These are phyloP conservation scores for Podospora bellae-mahoneyi DNA, from an alignment of 495 filamentous ascomycete species.

Conservation along the genomic window DNA sequence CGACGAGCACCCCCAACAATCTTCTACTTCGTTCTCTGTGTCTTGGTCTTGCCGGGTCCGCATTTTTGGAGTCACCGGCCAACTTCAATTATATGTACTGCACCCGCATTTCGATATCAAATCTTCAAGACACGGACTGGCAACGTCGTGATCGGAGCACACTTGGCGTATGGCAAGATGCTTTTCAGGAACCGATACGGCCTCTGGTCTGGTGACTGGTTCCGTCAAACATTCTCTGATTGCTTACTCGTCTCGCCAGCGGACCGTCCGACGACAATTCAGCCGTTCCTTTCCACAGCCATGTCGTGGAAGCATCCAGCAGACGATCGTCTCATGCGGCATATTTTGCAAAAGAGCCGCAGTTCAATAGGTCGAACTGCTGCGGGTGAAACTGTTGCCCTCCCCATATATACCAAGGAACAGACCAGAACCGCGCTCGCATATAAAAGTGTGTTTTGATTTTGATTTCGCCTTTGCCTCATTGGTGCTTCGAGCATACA, in stretches of 20 bases:
- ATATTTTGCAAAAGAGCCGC: constrained; percentile 12
- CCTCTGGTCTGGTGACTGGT: not conserved
- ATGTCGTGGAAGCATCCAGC: constrained; percentile 14
- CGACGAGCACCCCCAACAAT: constrained; percentile 9
- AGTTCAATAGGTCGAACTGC: constrained; percentile 8
- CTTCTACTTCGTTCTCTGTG: not conserved
- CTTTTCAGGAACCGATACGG: not conserved
- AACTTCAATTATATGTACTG: not conserved
- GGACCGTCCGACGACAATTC: constrained; percentile 4
- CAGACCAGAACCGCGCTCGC: constrained; percentile 12
- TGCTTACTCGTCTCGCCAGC: not conserved
- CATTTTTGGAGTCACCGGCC: constrained; percentile 30
- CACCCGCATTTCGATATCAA: not conserved
- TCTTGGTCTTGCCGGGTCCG: constrained; percentile 9
- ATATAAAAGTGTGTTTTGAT: constrained; percentile 18
- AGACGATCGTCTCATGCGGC: constrained; percentile 20
- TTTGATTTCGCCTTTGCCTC: constrained; percentile 24
- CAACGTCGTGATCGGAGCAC: constrained; percentile 4
- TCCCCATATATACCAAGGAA: not conserved
- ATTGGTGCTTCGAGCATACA: constrained; percentile 25
- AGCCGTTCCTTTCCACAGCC: constrained; percentile 14
- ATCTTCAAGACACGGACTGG: not conserved
- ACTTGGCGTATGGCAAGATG: not conserved
- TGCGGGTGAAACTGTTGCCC: constrained; percentile 9
- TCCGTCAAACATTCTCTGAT: not conserved